Evolutionary conservation across 2,329 filamentous ascomycete species (phyloP), one percentile per base, ranked within the genome.

Genomic region (Triangularia setosa): DNA sequence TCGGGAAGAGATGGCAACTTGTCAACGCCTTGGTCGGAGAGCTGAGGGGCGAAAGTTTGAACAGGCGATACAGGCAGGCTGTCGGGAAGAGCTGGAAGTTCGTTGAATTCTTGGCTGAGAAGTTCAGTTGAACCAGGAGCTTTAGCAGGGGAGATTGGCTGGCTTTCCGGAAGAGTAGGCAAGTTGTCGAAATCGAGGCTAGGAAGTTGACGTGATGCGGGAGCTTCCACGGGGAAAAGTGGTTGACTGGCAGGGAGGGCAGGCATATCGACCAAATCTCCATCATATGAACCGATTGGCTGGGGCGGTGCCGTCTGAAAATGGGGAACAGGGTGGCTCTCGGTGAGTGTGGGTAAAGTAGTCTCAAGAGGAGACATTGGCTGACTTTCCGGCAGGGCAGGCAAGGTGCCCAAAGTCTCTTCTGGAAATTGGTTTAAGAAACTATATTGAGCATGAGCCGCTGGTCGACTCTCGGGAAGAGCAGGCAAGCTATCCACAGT

Each of bases 21-120:
- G 14, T 23, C 59, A 21, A 35, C 3, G 4, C 27, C 52, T 28
- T 25, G 16, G 16, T 16, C 52, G 7, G n/a, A n/a, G 6, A 48
- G 40, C 40, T 21, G 40, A 21, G 40, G n/a, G 21, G n/a, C 40
- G 21, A 9, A 12, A 2, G 11, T 14, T 9, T 23, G 35, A 2
- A 44, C 18, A 16, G 62, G 62, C 5, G 58, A 64, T 16, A 33
- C 58, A 53, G 62, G 62, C 24, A 25, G 55, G 40, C 62, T 64
- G 1, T 58, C 56, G 14, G 62, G 64, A 7, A 66, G 56, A 23
- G 48, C 40, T 14, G 62, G 55, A 11, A 63, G 21, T 9, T 40
- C 35, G n/a, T 61, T 53, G 11, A 63, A 48, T 18, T 35, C 60
- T 16, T 57, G 9, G 16, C 14, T n/a, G 4, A 27, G 48, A 16